These are phyloP conservation scores for Fusarium tjaetaba DNA, from an alignment of 2,329 filamentous ascomycete species.

Conservation along the genomic window DNA sequence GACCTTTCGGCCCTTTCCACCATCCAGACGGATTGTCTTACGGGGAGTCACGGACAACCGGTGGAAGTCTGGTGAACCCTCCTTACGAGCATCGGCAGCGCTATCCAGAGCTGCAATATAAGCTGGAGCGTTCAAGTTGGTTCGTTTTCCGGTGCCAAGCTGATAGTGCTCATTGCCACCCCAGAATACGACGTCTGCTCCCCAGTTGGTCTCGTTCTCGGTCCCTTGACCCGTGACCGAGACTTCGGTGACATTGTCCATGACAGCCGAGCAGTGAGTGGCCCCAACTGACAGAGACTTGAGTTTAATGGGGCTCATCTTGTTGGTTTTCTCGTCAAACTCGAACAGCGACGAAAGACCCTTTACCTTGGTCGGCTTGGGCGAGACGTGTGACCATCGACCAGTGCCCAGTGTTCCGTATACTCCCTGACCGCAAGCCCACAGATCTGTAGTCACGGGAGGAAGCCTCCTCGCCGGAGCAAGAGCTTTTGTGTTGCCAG, in stretches of 20 bases:
- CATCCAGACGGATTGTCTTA: constrained; percentile 71
- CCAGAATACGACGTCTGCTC: constrained; percentile 91
- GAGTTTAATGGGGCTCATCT: constrained; percentile 80
- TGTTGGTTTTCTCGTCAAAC: constrained; percentile 79
- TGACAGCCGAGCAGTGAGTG: constrained; percentile 83
- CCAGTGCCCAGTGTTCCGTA: constrained; percentile 85
- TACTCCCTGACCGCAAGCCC: constrained; percentile 88
- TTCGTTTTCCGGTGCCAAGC: constrained; percentile 89
- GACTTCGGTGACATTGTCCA: constrained; percentile 82
- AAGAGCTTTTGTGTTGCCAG: constrained; percentile 26
- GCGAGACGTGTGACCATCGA: constrained; percentile 88
- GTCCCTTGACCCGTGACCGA: constrained; percentile 60
- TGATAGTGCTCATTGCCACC: constrained; percentile 95
- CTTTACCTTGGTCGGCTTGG: constrained; percentile 81
- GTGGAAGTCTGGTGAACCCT: constrained; percentile 71
- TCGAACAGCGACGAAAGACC: constrained; percentile 84
- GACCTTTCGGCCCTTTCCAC: constrained; percentile 71
- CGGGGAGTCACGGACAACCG: constrained; percentile 84
- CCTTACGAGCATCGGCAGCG: constrained; percentile 66
- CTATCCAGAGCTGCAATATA: constrained; percentile 83
- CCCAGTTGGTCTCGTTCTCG: constrained; percentile 83
- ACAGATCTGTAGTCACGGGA: constrained; percentile 69
- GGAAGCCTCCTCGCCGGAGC: constrained; percentile 49
- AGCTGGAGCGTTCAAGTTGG: constrained; percentile 77
- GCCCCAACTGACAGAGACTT: constrained; percentile 77